phyloP scores from a whole-genome alignment of 768 basidiomycete genomes.

The Lactarius quietus region DNA sequence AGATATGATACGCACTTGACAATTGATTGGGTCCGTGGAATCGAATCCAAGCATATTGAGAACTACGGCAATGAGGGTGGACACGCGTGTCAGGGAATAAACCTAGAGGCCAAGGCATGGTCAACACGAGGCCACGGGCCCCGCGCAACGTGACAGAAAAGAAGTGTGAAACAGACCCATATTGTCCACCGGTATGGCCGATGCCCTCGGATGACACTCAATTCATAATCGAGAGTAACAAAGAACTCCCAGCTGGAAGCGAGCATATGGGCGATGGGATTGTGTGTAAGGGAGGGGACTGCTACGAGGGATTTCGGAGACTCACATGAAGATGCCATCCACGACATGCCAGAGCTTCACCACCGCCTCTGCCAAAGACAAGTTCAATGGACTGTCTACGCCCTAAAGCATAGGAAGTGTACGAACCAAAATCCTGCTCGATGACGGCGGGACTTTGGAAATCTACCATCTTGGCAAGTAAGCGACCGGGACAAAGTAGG shows the following conservation, averaged over 20 bases:
- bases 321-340: slow-evolving; percentile 13
- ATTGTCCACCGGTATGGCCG: slow-evolving; percentile 14
- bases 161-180: slow-evolving; percentile 4
- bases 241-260: background rate
- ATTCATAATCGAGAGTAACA: background rate
- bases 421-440: background rate
- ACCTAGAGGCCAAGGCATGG: background rate
- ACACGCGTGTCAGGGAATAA: slow-evolving; percentile 14
- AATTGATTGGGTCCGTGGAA: background rate
- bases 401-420: background rate
- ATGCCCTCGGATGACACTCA: background rate
- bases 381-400: background rate
- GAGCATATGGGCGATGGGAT: too few species aligned
- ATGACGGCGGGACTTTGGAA: background rate
- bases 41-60: slow-evolving; percentile 4
- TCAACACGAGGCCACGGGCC: background rate
- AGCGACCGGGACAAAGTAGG: background rate
- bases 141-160: background rate
- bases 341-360: slow-evolving; percentile 13
- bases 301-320: too few species aligned
- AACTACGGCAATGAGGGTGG: slow-evolving; percentile 1
- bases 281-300: too few species aligned
- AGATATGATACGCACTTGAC: slow-evolving; percentile 5
- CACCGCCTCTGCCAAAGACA: background rate
- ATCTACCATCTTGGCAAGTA: slow-evolving; percentile 2